Percentiles rank a stretch among this genome's conserved stretches.
phyloP scores from a whole-genome alignment of 2,329 filamentous ascomycete species.

The Paraphoma chrysanthemicola region DNA sequence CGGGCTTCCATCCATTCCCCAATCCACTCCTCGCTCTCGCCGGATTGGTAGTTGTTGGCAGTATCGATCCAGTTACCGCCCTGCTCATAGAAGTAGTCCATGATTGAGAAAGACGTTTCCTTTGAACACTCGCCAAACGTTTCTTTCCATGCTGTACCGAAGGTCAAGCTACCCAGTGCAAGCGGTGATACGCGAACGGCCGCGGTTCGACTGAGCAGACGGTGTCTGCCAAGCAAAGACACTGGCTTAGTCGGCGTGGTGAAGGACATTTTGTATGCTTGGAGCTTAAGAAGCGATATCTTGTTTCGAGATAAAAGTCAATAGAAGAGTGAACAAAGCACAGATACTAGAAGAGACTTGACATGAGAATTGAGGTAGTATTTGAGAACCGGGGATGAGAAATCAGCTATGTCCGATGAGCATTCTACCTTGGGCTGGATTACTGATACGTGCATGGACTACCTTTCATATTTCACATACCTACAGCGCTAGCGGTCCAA shows the following conservation, averaged over 20 bases:
- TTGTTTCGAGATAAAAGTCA: too few relatives aligned
- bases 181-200: slow-evolving; percentile 60
- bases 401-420: not conserved
- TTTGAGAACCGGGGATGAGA: too few relatives aligned
- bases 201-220: slow-evolving; percentile 70
- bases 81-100: slow-evolving; percentile 71
- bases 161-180: slow-evolving; percentile 68
- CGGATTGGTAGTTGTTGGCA: slow-evolving; percentile 49
- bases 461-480: not conserved
- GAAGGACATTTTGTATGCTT: slow-evolving; percentile 8
- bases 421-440: not conserved
- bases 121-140: slow-evolving; percentile 72
- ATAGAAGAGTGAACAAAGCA: too few relatives aligned
- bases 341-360: too few relatives aligned
- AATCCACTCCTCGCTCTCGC: slow-evolving; percentile 52
- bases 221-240: slow-evolving; percentile 69
- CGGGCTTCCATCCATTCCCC: slow-evolving; percentile 53
- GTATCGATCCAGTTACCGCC: slow-evolving; percentile 80
- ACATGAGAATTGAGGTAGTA: too few relatives aligned
- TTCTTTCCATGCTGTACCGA: slow-evolving; percentile 64
- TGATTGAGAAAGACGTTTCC: slow-evolving; percentile 66
- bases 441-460: not conserved
- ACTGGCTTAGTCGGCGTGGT: slow-evolving; percentile 1
- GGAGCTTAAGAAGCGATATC: not conserved
- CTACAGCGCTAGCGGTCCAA: not conserved